Evolutionary conservation across 2,329 filamentous ascomycete genomes (phyloP).

Genomic region (Pestalotiopsis sp.): DNA sequence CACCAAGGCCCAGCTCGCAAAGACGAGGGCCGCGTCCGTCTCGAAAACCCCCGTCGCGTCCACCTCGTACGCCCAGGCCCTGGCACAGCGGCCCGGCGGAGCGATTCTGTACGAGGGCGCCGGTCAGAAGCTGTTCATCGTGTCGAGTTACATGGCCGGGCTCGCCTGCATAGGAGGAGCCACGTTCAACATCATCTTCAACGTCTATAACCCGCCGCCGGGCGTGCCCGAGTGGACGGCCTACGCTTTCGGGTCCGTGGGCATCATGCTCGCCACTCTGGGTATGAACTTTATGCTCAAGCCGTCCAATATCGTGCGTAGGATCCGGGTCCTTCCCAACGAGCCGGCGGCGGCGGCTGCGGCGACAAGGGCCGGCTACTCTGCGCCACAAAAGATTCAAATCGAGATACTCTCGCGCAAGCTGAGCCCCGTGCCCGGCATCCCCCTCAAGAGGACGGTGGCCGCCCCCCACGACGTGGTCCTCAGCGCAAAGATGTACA

Average conservation of each 20-base stretch:
- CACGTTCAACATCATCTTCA: slow-evolving; percentile 51
- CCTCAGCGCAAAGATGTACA: slow-evolving; percentile 38
- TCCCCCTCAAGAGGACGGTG: slow-evolving; percentile 45
- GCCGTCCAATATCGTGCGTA: slow-evolving; percentile 59
- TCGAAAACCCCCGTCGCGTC: slow-evolving; percentile 24
- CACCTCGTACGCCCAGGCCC: slow-evolving; percentile 52
- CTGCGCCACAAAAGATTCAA: slow-evolving; percentile 36
- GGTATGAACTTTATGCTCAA: slow-evolving; percentile 63
- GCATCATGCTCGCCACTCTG: slow-evolving; percentile 60
- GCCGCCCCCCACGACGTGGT: slow-evolving; percentile 39
- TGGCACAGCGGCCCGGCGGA: slow-evolving; percentile 57
- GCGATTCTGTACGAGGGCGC: slow-evolving; percentile 67
- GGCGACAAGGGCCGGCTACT: slow-evolving; percentile 16
- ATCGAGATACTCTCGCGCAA: slow-evolving; percentile 57
- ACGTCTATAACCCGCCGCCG: slow-evolving; percentile 51
- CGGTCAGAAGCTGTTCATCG: slow-evolving; percentile 64
- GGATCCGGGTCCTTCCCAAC: slow-evolving; percentile 56
- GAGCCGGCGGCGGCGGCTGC: slow-evolving; percentile 18
- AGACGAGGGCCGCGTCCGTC: slow-evolving; percentile 16
- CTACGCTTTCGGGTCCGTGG: slow-evolving; percentile 58
- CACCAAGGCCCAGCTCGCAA: background rate
- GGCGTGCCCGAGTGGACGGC: slow-evolving; percentile 60
- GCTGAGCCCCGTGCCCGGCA: slow-evolving; percentile 45
- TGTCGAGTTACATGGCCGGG: slow-evolving; percentile 60
- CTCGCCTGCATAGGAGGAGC: slow-evolving; percentile 55